Evolutionary conservation across 1,139 yeast species (phyloP).

Genomic region (Kluyveromyces sp.): DNA sequence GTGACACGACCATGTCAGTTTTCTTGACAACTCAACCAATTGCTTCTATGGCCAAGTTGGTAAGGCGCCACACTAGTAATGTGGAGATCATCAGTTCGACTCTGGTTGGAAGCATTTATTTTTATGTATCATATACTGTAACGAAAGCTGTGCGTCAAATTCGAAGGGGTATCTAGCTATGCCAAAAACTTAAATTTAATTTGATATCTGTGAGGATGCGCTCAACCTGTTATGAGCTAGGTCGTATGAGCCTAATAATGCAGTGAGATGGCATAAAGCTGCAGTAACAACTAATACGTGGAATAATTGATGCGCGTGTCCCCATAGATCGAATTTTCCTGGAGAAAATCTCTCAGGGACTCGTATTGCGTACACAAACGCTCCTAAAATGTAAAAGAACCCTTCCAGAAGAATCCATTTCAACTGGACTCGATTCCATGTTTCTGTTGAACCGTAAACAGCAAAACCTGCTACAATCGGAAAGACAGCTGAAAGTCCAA

Average conservation of each 20-base stretch:
- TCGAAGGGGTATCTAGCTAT: no score
- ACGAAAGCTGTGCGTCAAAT: no score
- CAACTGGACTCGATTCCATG: slow-evolving; percentile 48
- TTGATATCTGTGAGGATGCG: no score
- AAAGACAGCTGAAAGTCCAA: slow-evolving; percentile 72
- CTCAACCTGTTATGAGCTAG: slow-evolving; percentile 37
- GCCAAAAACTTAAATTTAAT: no score
- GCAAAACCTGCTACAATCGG: slow-evolving; percentile 54
- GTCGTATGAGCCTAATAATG: slow-evolving; percentile 53
- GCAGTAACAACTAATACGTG: slow-evolving; percentile 79
- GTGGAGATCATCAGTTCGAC: slow-evolving; percentile 33
- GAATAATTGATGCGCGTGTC: slow-evolving; percentile 85
- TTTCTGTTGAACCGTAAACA: slow-evolving; percentile 39
- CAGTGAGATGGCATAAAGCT: slow-evolving; percentile 68
- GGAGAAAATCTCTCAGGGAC: slow-evolving; percentile 70
- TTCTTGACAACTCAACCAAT: no score
- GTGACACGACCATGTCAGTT: no score
- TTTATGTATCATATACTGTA: neutral
- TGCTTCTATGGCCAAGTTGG: slow-evolving; percentile 35
- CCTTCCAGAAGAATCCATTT: slow-evolving; percentile 66
- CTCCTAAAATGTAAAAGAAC: slow-evolving; percentile 67
- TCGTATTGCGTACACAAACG: slow-evolving; percentile 67
- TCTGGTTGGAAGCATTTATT: slow-evolving; percentile 29
- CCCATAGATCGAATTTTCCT: slow-evolving; percentile 63
- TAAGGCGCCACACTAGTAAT: slow-evolving; percentile 34